Evolutionary conservation across 805 yeast species (phyloP).

Genomic region (Saturnispora besseyi): DNA sequence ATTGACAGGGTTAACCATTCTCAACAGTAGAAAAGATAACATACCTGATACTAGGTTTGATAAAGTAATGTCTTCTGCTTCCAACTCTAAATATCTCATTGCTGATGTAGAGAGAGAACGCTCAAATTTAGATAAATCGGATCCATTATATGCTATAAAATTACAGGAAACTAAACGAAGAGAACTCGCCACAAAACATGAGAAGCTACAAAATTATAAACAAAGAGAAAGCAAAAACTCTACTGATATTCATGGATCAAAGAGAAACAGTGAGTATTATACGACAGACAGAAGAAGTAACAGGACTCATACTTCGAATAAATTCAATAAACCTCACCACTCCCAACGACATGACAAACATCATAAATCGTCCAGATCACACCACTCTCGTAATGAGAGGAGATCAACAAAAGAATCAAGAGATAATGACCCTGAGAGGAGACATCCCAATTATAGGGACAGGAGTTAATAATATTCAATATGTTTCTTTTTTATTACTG

Average conservation of each 20-base stretch:
- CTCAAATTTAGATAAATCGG: constrained; percentile 28
- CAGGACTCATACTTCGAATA: background rate
- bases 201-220: background rate
- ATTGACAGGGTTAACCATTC: too few species aligned
- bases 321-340: background rate
- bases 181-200: constrained; percentile 10
- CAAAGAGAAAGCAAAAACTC: background rate
- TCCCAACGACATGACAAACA: too few species aligned
- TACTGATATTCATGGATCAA: background rate
- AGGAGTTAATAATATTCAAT: background rate
- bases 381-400: background rate
- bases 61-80: constrained; percentile 18
- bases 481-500: background rate
- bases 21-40: background rate
- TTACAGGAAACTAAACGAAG: constrained; percentile 21
- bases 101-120: constrained; percentile 14
- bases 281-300: too few species aligned
- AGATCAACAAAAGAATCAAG: background rate
- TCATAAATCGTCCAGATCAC: background rate
- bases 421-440: constrained; percentile 6
- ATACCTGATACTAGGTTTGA: constrained; percentile 9
- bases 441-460: constrained; percentile 1
- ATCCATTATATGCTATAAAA: constrained; percentile 42
- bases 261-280: background rate
- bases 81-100: background rate